Evolutionary conservation across 352 stramenopile genomes (phyloP).

Genomic region (Phytophthora quininea): DNA sequence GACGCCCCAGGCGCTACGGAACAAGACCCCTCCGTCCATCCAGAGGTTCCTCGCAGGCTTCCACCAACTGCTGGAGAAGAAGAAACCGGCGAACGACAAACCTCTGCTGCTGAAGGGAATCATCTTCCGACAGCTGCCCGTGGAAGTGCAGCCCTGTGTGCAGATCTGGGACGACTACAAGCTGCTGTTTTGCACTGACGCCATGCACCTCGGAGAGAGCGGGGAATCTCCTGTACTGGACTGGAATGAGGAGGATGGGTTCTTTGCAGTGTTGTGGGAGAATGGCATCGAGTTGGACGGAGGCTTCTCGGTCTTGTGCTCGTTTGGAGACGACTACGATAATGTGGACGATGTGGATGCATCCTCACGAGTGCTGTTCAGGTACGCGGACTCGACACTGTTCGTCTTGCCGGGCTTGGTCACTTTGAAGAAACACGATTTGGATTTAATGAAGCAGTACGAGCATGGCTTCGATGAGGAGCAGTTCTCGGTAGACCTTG

Average conservation of each 20-base stretch:
- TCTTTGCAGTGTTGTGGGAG: conserved; percentile 83
- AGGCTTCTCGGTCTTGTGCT: conserved; percentile 85
- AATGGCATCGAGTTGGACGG: conserved; percentile 76
- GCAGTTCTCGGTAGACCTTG: conserved; percentile 79
- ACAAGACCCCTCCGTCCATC: conserved; percentile 81
- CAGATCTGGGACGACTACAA: conserved; percentile 87
- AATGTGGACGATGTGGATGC: conserved; percentile 60
- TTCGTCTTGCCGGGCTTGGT: conserved; percentile 73
- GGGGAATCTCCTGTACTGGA: conserved; percentile 60
- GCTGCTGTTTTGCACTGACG: conserved; percentile 68
- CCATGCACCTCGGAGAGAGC: conserved; percentile 16
- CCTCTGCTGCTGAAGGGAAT: conserved; percentile 81
- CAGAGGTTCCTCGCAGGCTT: conserved; percentile 78
- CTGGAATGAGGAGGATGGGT: conserved; percentile 83
- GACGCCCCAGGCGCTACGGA: conserved; percentile 58
- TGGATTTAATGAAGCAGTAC: conserved; percentile 89
- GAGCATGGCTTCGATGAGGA: conserved; percentile 85
- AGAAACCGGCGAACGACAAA: conserved; percentile 62
- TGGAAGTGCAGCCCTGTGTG: conserved; percentile 78
- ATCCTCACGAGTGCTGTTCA: conserved; percentile 73
- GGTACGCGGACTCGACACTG: conserved; percentile 83
- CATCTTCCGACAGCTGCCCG: conserved; percentile 71
- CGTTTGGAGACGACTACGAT: conserved; percentile 81
- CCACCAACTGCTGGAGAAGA: conserved; percentile 56
- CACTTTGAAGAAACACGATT: conserved; percentile 70